A percentile compares a stretch with the other conserved stretches of the same genome.
Evolutionary conservation across 2,329 filamentous ascomycete species (phyloP).

Genomic region (Sporothrix protearum): DNA sequence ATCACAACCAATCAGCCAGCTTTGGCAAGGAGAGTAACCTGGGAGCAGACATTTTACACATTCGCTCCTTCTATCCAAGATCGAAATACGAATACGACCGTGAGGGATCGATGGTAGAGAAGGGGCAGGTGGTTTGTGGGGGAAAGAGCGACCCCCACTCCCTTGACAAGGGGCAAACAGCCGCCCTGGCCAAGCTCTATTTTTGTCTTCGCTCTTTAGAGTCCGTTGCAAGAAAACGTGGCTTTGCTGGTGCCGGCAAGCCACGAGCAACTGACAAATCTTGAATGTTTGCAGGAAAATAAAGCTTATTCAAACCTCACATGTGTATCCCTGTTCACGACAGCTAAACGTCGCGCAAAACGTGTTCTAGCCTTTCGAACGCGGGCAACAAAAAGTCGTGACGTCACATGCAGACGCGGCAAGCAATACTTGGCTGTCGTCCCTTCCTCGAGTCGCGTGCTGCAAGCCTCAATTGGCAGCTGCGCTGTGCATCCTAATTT

Average conservation of each 20-base stretch:
- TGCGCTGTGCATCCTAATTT: neutral
- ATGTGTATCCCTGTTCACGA: neutral
- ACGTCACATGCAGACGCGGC: neutral
- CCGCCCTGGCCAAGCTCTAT: neutral
- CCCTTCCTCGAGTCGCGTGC: neutral
- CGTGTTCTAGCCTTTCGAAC: neutral
- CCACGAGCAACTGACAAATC: neutral
- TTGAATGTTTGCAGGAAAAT: too few relatives aligned
- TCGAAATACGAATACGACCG: neutral
- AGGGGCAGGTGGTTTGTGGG: neutral
- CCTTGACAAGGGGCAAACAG: neutral
- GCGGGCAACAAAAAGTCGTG: neutral
- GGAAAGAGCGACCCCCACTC: conserved; percentile 11
- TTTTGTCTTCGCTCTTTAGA: neutral
- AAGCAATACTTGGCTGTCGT: neutral
- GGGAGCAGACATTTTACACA: too few relatives aligned
- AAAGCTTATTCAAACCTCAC: neutral
- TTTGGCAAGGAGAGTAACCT: neutral
- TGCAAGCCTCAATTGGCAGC: neutral
- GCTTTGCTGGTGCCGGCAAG: neutral
- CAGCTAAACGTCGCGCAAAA: neutral
- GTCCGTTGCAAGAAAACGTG: neutral
- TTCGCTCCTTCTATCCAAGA: neutral
- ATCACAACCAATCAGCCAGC: neutral
- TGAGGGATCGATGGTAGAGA: neutral